Evolutionary conservation across 345 rosid species (phyloP), one percentile per base, ranked within the genome.

Genomic region (Moricandia arvensis): DNA sequence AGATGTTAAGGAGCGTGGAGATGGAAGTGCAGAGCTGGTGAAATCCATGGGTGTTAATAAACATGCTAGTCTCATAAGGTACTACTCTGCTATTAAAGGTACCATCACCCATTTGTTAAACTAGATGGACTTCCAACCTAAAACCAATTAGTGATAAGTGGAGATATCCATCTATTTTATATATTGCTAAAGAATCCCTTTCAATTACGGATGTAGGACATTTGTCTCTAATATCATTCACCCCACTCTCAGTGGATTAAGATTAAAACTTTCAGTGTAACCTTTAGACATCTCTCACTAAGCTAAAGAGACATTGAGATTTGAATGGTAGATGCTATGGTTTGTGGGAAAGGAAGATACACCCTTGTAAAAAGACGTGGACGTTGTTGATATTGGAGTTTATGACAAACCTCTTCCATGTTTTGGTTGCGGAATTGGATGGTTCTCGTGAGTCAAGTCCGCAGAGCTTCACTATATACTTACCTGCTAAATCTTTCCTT

Each of bases 371-470:
- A 85, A 81, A 83, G 98, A 88, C 62, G 76, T 81, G 5, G 96
- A 87, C 43, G 87, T 85, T 71, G 83, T 83, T 38, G 91, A 88
- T 38, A 41, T 45, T 17, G 96, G 94, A 66, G 37, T 75, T 5
- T 94, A 83, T 66, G 97, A 90, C 84, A 91, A 85, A 69, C 97
- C 93, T 41, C 93, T 94, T 63, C 98, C 97, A 0, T 94, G 97
- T 86, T 94, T 94, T 78, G 96, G 94, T 30, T 94, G 97, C 74
- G 96, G 98, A 53, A 73, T 91, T 27, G 98, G 54, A 47, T 47
- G 18, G 54, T 47, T 47, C 54, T 47, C 54, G 54, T 49, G 55
- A 49, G 55, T 49, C 7, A 33, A 33, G 37, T 33, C 37, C 37
- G 2, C 7, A 33, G 37, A 33, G 37, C 37, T 33, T 21, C 24